A percentile compares a stretch with the other conserved stretches of the same genome.
phyloP scores from a whole-genome alignment of 2,329 filamentous ascomycete genomes.

The Fusarium penzigii region DNA sequence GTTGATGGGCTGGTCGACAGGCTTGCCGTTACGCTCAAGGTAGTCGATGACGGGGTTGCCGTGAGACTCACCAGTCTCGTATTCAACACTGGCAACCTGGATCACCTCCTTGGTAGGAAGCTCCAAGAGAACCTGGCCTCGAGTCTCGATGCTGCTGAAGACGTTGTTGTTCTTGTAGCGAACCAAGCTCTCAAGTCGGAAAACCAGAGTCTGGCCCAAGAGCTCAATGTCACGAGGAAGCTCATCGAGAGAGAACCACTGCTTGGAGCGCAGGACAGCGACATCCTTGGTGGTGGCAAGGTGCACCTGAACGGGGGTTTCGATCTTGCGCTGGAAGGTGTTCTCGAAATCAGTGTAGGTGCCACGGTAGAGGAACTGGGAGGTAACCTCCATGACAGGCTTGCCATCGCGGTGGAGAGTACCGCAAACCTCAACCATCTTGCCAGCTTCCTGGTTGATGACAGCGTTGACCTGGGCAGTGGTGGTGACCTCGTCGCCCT shows the following conservation, averaged over 20 bases:
- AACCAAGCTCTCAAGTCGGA: slow-evolving; percentile 90
- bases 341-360: slow-evolving; percentile 93
- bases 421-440: slow-evolving; percentile 99
- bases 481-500: slow-evolving; percentile 88
- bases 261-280: slow-evolving; percentile 90
- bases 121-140: slow-evolving; percentile 90
- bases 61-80: slow-evolving; percentile 86
- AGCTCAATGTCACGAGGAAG: slow-evolving; percentile 74
- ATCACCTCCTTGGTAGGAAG: slow-evolving; percentile 96
- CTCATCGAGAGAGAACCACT: slow-evolving; percentile 90
- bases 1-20: slow-evolving; percentile 92
- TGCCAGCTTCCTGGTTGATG: slow-evolving; percentile 96
- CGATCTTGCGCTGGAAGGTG: slow-evolving; percentile 96
- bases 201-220: slow-evolving; percentile 88
- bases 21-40: slow-evolving; percentile 84
- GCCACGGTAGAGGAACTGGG: slow-evolving; percentile 96
- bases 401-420: slow-evolving; percentile 84
- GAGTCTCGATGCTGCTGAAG: slow-evolving; percentile 88
- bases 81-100: slow-evolving; percentile 95
- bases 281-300: slow-evolving; percentile 87
- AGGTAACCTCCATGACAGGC: slow-evolving; percentile 97
- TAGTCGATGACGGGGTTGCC: slow-evolving; percentile 98
- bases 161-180: slow-evolving; percentile 94
- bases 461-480: slow-evolving; percentile 96
- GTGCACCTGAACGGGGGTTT: slow-evolving; percentile 92